Evolutionary conservation across 2,329 filamentous ascomycete species (phyloP).

Genomic region (Colletotrichum agaves): DNA sequence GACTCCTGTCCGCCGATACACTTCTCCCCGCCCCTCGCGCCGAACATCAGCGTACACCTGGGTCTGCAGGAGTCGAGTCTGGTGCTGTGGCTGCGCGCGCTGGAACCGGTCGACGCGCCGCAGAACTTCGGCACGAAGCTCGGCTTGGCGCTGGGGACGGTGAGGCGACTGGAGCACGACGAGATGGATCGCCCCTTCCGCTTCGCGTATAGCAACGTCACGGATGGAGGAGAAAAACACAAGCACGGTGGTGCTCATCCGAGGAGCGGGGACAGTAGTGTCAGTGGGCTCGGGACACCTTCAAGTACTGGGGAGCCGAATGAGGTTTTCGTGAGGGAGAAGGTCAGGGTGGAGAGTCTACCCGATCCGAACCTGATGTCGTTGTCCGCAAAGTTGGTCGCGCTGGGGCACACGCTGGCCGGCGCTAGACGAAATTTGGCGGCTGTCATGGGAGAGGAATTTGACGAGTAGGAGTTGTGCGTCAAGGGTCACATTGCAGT

Average conservation of each 20-base stretch:
- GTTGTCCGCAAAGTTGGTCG: conserved; percentile 83
- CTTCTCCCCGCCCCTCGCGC: conserved; percentile 58
- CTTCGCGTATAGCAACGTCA: conserved; percentile 56
- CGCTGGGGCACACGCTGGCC: conserved; percentile 77
- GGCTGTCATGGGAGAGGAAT: conserved; percentile 77
- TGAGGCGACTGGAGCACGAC: conserved; percentile 76
- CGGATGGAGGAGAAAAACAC: conserved; percentile 39
- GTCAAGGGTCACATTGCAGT: background rate
- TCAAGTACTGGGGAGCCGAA: conserved; percentile 43
- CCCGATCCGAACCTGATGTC: conserved; percentile 89
- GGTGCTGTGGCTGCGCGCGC: conserved; percentile 74
- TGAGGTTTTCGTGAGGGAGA: conserved; percentile 88
- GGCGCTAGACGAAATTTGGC: conserved; percentile 77
- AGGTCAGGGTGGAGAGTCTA: conserved; percentile 82
- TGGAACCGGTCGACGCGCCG: conserved; percentile 74
- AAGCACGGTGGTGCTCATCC: conserved; percentile 28
- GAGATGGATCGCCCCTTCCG: conserved; percentile 82
- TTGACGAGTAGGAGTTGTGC: conserved; percentile 44
- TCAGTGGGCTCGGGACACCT: conserved; percentile 25
- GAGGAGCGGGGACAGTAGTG: conserved; percentile 16
- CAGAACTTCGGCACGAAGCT: conserved; percentile 73
- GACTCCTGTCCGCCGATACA: conserved; percentile 56
- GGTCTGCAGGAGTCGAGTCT: conserved; percentile 76
- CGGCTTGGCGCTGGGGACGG: conserved; percentile 74
- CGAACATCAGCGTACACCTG: conserved; percentile 79